A percentile compares a stretch with the other conserved stretches of the same genome.
Evolutionary conservation across 2,329 filamentous ascomycete genomes (phyloP).

Genomic region (Fusarium secorum): DNA sequence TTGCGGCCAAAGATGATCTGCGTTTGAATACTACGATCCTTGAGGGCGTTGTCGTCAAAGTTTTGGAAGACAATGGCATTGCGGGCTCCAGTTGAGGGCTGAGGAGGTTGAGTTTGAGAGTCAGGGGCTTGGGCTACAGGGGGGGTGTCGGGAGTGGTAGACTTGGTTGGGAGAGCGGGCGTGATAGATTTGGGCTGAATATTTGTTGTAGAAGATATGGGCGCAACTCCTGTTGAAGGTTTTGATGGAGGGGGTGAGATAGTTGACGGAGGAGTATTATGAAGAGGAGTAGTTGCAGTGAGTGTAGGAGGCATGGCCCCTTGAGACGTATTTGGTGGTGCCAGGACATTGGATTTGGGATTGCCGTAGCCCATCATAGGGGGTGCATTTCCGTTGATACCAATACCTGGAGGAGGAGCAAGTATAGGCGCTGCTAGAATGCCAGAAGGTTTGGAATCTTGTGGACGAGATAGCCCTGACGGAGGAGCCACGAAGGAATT

Average conservation of each 20-base stretch:
- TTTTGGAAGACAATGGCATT: conserved; percentile 68
- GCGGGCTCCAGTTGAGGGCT: conserved; percentile 56
- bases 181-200: conserved; percentile 19
- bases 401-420: conserved; percentile 47
- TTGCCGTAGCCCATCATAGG: conserved; percentile 42
- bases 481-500: conserved; percentile 30
- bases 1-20: conserved; percentile 66
- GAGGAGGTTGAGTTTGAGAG: conserved; percentile 37
- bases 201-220: not conserved
- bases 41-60: conserved; percentile 64
- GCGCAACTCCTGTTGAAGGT: not conserved
- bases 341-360: conserved; percentile 55
- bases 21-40: conserved; percentile 65
- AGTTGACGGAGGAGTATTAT: conserved; percentile 15
- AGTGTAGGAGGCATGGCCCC: conserved; percentile 30
- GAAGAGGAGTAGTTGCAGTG: conserved; percentile 26
- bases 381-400: conserved; percentile 32
- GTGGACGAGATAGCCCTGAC: conserved; percentile 34
- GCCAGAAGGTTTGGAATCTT: conserved; percentile 42
- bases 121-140: conserved; percentile 23
- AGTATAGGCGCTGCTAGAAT: conserved; percentile 51
- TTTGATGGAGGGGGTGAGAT: not conserved
- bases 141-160: conserved; percentile 14
- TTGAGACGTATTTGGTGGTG: conserved; percentile 54
- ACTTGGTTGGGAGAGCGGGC: conserved; percentile 1